phyloP scores from a whole-genome alignment of 2,329 filamentous ascomycete genomes.

The Fusarium luffae region DNA sequence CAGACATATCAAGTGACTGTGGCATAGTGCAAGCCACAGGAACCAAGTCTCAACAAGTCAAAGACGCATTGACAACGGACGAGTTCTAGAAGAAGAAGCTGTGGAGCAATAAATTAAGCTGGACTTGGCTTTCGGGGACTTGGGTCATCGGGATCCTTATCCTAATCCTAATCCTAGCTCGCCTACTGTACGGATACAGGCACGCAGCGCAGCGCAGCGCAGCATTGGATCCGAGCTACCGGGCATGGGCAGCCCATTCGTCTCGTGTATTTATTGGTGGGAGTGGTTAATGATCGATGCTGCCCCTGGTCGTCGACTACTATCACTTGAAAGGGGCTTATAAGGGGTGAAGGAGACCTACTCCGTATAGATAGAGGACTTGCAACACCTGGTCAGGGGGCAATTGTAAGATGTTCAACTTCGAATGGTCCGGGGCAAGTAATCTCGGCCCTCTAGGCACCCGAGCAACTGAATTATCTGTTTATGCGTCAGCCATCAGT shows the following conservation, averaged over 20 bases:
- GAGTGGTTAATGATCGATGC: constrained; percentile 25
- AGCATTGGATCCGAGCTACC: constrained; percentile 39
- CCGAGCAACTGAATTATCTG: constrained; percentile 8
- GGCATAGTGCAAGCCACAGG: constrained; percentile 4
- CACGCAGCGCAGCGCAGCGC: constrained; percentile 11
- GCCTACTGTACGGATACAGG: constrained; percentile 9
- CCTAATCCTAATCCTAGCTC: constrained; percentile 26
- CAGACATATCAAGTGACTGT: neutral
- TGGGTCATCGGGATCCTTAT: constrained; percentile 23
- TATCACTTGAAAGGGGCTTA: constrained; percentile 21
- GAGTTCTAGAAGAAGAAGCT: constrained; percentile 34
- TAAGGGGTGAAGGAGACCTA: constrained; percentile 4
- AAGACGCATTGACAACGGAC: constrained; percentile 28
- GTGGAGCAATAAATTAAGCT: constrained; percentile 29
- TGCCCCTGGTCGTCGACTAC: constrained; percentile 27
- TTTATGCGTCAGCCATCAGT: constrained; percentile 13
- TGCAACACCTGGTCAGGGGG: constrained; percentile 18
- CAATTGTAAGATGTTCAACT: constrained; percentile 19
- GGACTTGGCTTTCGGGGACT: constrained; percentile 37
- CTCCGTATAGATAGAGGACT: neutral
- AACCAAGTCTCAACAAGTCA: constrained; percentile 3
- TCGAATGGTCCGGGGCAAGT: constrained; percentile 39
- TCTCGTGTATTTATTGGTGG: constrained; percentile 39
- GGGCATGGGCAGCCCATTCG: constrained; percentile 29
- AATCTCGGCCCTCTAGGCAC: constrained; percentile 41